Percentiles rank a stretch among this genome's conserved stretches.
These are phyloP conservation scores for Aspergillus funiculosus DNA, from an alignment of 495 filamentous ascomycete genomes.

Conservation along the genomic window DNA sequence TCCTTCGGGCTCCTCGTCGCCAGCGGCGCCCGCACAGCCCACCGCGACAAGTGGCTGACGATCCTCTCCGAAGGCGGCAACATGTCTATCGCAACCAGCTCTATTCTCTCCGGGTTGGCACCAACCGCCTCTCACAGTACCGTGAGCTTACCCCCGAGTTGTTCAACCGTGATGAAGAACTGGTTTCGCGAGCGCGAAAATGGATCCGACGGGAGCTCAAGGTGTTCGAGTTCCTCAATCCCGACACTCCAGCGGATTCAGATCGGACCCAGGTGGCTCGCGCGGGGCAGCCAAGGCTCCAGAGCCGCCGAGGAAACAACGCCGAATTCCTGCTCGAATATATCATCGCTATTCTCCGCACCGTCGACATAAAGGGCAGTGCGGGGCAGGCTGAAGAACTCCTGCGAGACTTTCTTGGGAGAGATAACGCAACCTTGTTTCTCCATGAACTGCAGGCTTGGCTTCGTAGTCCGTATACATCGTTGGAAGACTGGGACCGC, in stretches of 20 bases:
- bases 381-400: constrained; percentile 82
- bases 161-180: constrained; percentile 57
- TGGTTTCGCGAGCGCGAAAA: constrained; percentile 74
- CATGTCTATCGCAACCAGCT: constrained; percentile 70
- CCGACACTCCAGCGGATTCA: constrained; percentile 27
- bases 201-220: constrained; percentile 86
- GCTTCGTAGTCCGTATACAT: constrained; percentile 69
- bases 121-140: constrained; percentile 74
- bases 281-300: constrained; percentile 33
- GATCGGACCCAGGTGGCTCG: constrained; percentile 21
- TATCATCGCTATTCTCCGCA: constrained; percentile 80
- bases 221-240: constrained; percentile 73
- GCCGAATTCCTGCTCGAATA: constrained; percentile 89
- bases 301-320: constrained; percentile 58
- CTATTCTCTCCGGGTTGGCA: constrained; percentile 80
- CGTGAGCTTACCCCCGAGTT: constrained; percentile 63
- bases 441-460: constrained; percentile 78
- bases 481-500: constrained; percentile 72
- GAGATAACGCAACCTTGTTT: constrained; percentile 71
- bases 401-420: constrained; percentile 77
- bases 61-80: constrained; percentile 62
- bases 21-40: constrained; percentile 23
- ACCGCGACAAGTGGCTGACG: constrained; percentile 35
- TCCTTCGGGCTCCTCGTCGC: constrained; percentile 20
- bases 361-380: constrained; percentile 81